Percentiles rank a stretch among this genome's conserved stretches.
These are phyloP conservation scores for Corymbia maculata DNA, from an alignment of 345 rosid genomes.

Conservation along the genomic window DNA sequence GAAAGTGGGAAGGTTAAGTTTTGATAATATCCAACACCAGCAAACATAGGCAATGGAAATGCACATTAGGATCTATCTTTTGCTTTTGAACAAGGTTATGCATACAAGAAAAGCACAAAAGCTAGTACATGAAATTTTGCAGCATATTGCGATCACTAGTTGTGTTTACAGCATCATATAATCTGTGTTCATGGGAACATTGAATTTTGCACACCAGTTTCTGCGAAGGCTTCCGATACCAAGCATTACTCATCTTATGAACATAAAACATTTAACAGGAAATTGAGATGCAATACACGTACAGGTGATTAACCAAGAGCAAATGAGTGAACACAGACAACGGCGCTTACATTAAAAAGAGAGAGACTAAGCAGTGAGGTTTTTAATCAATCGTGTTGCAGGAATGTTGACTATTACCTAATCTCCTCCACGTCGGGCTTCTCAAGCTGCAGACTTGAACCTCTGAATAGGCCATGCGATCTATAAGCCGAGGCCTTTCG, in stretches of 20 bases:
- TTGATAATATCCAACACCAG: background rate
- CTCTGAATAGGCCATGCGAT: slow-evolving; percentile 9
- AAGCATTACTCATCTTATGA: background rate
- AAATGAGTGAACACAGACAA: background rate
- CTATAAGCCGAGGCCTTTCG: too few relatives aligned
- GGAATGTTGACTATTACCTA: background rate
- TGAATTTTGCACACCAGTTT: background rate
- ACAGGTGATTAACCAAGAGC: background rate
- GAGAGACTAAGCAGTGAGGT: background rate
- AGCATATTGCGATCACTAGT: background rate
- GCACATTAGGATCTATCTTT: background rate
- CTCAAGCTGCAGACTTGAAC: slow-evolving; percentile 47
- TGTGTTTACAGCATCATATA: too few relatives aligned
- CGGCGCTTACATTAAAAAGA: background rate
- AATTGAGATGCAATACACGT: background rate
- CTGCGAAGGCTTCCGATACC: background rate
- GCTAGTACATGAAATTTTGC: background rate
- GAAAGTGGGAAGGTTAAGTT: background rate
- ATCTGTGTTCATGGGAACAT: background rate
- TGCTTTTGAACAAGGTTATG: background rate
- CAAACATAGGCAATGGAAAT: background rate
- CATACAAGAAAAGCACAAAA: background rate
- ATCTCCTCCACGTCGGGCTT: slow-evolving; percentile 14
- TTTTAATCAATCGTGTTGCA: background rate
- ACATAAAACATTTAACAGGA: background rate